Evolutionary conservation across 805 yeast genomes (phyloP), one percentile per base, ranked within the genome.

Genomic region (Candida nemodendra): DNA sequence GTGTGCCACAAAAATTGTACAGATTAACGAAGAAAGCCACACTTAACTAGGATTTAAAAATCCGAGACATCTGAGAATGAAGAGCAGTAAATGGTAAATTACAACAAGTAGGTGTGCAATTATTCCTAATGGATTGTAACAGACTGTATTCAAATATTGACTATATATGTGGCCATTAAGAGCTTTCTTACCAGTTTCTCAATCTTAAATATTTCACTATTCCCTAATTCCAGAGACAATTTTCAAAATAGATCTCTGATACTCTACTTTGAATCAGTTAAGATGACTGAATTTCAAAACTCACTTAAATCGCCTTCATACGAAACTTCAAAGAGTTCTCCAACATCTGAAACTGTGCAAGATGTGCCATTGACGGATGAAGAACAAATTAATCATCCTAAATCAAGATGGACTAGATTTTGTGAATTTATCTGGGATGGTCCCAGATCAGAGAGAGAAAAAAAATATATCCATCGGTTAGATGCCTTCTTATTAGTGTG

Each of bases 401-500:
- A 29, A 8, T 29, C 32, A 29, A 16, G 19, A 16, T 16, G 32
- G 19, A 29, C 32, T 11, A 14, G 32, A 17, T 17, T 29, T 15
- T 29, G 32, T 29, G 19, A 14, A 13, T 45, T 54, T 34, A 18
- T 56, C 14, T 48, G 56, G 53, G 65, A 61, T 41, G 44, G 55
- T 9, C 32, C 33, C 11, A 65, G 67, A 38, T 57, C 57, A 28
- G 61, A 64, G 4, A 39, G 39, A 2, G 74, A 69, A 42, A 51
- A 62, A 16, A 35, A 27, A 15, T 64, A 62, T 33, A 39, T 76
- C 18, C 56, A 65, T 45, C 80, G 80, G 52, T 54, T 79, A 24
- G 85, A 79, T 50, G 46, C 74, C n/a, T 56, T 77, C 30, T 58
- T 81, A 31, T 65, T 77, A 15, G 62, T 68, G 28, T 73, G 74